Evolutionary conservation across 2,329 filamentous ascomycete species (phyloP).

Genomic region (Neophaeococcomyces aloes): DNA sequence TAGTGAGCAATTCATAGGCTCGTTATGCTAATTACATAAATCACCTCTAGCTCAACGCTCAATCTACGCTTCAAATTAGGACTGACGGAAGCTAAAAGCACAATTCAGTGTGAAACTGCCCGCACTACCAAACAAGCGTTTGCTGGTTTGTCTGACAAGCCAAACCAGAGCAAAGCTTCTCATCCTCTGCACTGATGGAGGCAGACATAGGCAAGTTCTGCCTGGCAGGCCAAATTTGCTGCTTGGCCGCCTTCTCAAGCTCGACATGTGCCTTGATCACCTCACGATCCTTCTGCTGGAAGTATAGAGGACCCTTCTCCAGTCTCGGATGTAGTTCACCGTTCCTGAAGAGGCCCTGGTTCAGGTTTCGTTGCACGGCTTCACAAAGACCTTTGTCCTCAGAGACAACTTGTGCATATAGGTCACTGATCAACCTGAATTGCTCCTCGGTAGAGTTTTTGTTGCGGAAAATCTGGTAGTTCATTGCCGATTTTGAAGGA

Average conservation of each 20-base stretch:
- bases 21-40: no score
- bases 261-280: slow-evolving; percentile 39
- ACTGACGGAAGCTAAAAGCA: no score
- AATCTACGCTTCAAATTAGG: no score
- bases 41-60: no score
- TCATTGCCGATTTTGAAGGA: slow-evolving; percentile 44
- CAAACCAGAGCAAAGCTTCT: slow-evolving; percentile 14
- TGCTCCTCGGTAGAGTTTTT: slow-evolving; percentile 48
- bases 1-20: no score
- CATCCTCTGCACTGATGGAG: slow-evolving; percentile 15
- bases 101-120: no score
- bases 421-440: slow-evolving; percentile 47
- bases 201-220: slow-evolving; percentile 14
- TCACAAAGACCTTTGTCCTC: slow-evolving; percentile 56
- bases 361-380: slow-evolving; percentile 50
- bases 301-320: slow-evolving; percentile 50
- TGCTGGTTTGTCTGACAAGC: slow-evolving; percentile 10
- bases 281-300: slow-evolving; percentile 44
- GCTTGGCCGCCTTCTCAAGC: slow-evolving; percentile 35
- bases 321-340: slow-evolving; percentile 52
- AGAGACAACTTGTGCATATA: slow-evolving; percentile 54
- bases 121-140: slow-evolving; percentile 13
- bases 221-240: slow-evolving; percentile 43
- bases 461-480: slow-evolving; percentile 55
- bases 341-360: slow-evolving; percentile 51